phyloP scores from a whole-genome alignment of 1,284 basidiomycete genomes.

The Apiotrichum sp. region DNA sequence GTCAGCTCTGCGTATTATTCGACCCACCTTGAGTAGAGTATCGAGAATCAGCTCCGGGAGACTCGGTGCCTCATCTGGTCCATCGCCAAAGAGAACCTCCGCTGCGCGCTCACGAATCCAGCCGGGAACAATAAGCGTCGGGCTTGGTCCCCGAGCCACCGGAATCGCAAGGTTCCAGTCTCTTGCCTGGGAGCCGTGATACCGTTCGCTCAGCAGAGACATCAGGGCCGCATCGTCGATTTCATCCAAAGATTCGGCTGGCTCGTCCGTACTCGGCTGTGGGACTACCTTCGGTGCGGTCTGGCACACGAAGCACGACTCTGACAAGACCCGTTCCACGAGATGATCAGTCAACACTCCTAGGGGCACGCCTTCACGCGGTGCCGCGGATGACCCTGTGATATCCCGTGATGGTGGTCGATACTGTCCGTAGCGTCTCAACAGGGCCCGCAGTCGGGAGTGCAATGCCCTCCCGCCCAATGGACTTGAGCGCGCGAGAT shows the following conservation, averaged over 20 bases:
- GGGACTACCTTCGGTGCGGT: not conserved
- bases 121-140: slow-evolving; percentile 69
- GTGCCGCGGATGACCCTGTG: not conserved
- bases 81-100: slow-evolving; percentile 79
- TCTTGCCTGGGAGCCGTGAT: slow-evolving; percentile 15
- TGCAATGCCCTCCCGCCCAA: slow-evolving; percentile 70
- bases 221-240: slow-evolving; percentile 16
- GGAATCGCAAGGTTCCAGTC: slow-evolving; percentile 22
- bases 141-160: not conserved
- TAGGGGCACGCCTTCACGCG: not conserved
- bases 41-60: slow-evolving; percentile 74
- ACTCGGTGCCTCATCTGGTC: slow-evolving; percentile 67
- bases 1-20: not conserved
- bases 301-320: slow-evolving; percentile 35
- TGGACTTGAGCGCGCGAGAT: slow-evolving; percentile 71
- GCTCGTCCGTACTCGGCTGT: not conserved
- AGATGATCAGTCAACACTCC: slow-evolving; percentile 24
- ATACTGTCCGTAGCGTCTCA: slow-evolving; percentile 62
- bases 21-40: slow-evolving; percentile 63
- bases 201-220: slow-evolving; percentile 13
- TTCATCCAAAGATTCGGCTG: slow-evolving; percentile 3
- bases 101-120: slow-evolving; percentile 89
- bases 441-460: slow-evolving; percentile 65
- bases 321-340: slow-evolving; percentile 35
- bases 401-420: slow-evolving; percentile 2